These are phyloP conservation scores for Tilletia walkeri DNA, from an alignment of 1,284 basidiomycete genomes.

Conservation along the genomic window DNA sequence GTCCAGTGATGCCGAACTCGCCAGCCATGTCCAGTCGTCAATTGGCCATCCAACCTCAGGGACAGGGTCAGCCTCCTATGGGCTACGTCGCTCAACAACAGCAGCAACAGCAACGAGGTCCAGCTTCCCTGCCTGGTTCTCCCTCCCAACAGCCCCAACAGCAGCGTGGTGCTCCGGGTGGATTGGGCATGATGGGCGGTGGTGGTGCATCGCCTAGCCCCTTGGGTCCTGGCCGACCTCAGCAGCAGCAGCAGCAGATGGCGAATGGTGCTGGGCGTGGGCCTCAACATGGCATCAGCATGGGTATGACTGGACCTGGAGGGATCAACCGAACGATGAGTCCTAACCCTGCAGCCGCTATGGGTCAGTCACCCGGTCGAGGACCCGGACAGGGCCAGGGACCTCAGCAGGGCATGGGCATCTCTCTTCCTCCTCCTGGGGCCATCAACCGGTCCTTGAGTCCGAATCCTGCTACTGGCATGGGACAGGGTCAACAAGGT, in stretches of 20 bases:
- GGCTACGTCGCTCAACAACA: too few species aligned
- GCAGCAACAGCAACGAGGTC: too few species aligned
- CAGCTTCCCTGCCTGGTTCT: too few species aligned
- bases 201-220: not conserved
- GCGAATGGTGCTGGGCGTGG: not conserved
- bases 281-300: not conserved
- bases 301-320: not conserved
- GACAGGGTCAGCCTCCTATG: not conserved
- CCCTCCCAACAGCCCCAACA: too few species aligned
- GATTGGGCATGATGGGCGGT: not conserved
- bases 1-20: not conserved
- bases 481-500: not conserved
- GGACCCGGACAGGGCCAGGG: too few species aligned
- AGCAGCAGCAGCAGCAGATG: constrained; percentile 6
- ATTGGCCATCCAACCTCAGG: not conserved
- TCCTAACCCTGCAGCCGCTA: too few species aligned
- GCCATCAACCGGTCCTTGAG: too few species aligned
- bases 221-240: not conserved
- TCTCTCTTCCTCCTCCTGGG: not conserved
- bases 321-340: too few species aligned
- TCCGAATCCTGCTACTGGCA: too few species aligned
- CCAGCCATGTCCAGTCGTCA: not conserved
- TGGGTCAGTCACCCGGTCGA: too few species aligned
- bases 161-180: too few species aligned
- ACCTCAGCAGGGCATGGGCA: not conserved